These are phyloP conservation scores for Russula brevipes DNA, from an alignment of 768 basidiomycete species.

Conservation along the genomic window DNA sequence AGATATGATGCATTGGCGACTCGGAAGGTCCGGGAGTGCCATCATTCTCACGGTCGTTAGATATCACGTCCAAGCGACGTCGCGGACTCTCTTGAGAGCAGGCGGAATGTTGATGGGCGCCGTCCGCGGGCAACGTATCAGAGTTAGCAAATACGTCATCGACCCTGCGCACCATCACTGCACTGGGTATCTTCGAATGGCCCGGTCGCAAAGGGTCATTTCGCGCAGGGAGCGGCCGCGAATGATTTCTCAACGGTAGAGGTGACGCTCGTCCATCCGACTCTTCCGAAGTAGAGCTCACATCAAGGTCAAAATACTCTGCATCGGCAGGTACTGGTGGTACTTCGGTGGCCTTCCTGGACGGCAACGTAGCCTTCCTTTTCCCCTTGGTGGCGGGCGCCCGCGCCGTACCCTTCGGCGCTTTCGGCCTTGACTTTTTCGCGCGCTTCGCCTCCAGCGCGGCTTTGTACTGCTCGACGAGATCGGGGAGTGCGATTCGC, in stretches of 20 bases:
- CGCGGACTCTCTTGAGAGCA: neutral
- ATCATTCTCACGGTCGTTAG: neutral
- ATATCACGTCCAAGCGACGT: neutral
- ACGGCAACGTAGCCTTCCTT: neutral
- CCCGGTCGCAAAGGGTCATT: neutral
- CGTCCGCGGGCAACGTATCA: neutral
- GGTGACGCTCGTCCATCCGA: neutral
- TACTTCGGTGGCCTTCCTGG: neutral
- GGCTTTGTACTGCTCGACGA: conserved; percentile 60
- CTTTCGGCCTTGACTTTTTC: conserved; percentile 8
- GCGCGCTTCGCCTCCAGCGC: conserved; percentile 31
- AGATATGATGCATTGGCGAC: neutral
- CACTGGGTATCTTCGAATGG: neutral
- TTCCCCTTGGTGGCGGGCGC: neutral
- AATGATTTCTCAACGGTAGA: neutral
- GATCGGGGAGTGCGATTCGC: conserved; percentile 53
- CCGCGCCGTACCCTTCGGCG: neutral
- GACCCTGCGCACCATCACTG: neutral
- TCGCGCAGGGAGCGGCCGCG: neutral
- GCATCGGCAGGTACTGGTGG: neutral
- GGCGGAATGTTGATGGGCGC: neutral
- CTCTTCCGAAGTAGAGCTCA: conserved; percentile 7
- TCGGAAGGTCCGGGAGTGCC: neutral
- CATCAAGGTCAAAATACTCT: conserved; percentile 17
- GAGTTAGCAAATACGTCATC: neutral